Evolutionary conservation across 805 yeast species (phyloP).

Genomic region (Kockiozyma suomiensis): DNA sequence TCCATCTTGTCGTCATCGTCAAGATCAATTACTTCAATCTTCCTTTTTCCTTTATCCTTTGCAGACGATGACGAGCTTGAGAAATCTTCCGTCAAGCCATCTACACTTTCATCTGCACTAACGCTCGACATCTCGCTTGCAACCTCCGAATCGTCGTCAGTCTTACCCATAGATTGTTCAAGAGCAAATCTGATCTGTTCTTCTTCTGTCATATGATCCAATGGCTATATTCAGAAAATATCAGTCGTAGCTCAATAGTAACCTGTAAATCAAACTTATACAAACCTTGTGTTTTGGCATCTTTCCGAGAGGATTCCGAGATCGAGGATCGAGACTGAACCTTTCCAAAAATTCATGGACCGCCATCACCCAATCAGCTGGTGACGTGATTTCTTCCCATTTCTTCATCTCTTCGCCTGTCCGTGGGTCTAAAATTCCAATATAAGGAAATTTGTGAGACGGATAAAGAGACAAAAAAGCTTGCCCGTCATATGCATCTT

Average conservation of each 20-base stretch:
- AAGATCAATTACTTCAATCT: slow-evolving; percentile 38
- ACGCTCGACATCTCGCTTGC: slow-evolving; percentile 41
- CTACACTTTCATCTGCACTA: slow-evolving; percentile 35
- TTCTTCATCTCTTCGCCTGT: slow-evolving; percentile 86
- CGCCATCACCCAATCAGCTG: slow-evolving; percentile 31
- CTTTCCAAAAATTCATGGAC: slow-evolving; percentile 66
- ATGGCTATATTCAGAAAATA: slow-evolving; percentile 38
- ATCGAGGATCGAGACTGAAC: slow-evolving; percentile 65
- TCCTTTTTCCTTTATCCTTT: slow-evolving; percentile 27
- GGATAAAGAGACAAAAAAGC: slow-evolving; percentile 74
- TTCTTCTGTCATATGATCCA: slow-evolving; percentile 76
- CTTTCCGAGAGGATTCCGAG: slow-evolving; percentile 59
- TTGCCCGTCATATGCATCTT: slow-evolving; percentile 73
- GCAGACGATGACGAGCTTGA: slow-evolving; percentile 11
- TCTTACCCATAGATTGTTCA: slow-evolving; percentile 58
- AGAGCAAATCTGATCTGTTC: slow-evolving; percentile 80
- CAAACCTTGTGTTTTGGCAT: slow-evolving; percentile 52
- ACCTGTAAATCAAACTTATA: not conserved
- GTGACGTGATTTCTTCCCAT: slow-evolving; percentile 55
- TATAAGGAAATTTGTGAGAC: slow-evolving; percentile 72
- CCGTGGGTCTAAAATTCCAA: slow-evolving; percentile 89
- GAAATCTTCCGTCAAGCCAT: slow-evolving; percentile 26
- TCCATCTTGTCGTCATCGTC: slow-evolving; percentile 34
- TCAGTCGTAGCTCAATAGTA: too few relatives aligned
- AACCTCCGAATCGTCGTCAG: slow-evolving; percentile 38